Evolutionary conservation across 768 basidiomycete genomes (phyloP), one percentile per base, ranked within the genome.

Genomic region (Clathrus columnatus): DNA sequence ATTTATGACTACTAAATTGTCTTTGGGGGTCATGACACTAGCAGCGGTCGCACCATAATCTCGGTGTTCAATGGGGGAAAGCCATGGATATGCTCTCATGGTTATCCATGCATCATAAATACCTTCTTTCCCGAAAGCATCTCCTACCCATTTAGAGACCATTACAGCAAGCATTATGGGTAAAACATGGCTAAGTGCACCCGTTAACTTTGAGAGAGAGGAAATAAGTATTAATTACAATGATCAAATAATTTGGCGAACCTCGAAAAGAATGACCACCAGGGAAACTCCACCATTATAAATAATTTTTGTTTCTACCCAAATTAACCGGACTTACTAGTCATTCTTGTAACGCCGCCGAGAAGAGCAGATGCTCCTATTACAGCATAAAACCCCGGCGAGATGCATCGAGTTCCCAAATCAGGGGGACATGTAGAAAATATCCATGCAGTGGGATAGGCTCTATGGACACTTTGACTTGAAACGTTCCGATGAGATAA

Each of bases 91-190:
- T 28, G 75, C 74, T 54, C 78, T 74, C 75, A 86, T 77, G 8
- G 83, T 79, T 54, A 86, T 86, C 85, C 85, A 86, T 17, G 77
- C 78, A 26, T 81, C 68, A 62, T 86, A 87, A 46, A 85, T 85
- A 16, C 84, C 84, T 58, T 84, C 83, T 57, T 76, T 78, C 2
- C 79, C 81, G 53, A 84, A 72, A 11, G 83, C 84, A 62, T 87
- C 85, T 6, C 80, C 85, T 8, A 87, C 81, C 81, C 82, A 87
- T 70, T 87, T 87, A 7, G 84, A 74, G 18, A 80, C 78, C 81
- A 86, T 85, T 50, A 87, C 84, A 53, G 80, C 81, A 46, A 87
- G 81, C 85, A 87, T 87, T 64, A 87, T 86, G 16, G 85, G 85
- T 28, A 87, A 72, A n/a, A 87, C 85, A 68, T 87, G 85, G 14